Conservation (phyloP, 2,329 filamentous ascomycete species). For the Penicillium sp. region DNA sequence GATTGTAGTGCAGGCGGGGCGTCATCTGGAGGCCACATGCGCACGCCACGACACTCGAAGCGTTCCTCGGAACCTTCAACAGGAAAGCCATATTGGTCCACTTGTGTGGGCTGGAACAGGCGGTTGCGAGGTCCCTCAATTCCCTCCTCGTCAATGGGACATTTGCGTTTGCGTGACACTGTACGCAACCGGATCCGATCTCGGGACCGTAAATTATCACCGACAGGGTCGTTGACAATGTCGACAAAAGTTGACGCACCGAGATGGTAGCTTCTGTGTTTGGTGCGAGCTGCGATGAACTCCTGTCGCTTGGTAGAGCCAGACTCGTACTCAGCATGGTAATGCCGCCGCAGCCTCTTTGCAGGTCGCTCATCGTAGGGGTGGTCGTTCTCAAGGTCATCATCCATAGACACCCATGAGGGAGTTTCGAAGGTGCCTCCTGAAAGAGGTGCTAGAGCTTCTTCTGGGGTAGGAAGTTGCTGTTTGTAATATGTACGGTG, state of each 20-base stretch:
- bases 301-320: slow-evolving; percentile 31
- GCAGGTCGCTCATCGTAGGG: slow-evolving; percentile 38
- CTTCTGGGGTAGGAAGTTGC: slow-evolving; percentile 34
- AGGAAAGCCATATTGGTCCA: slow-evolving; percentile 25
- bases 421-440: background rate
- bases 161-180: slow-evolving; percentile 45
- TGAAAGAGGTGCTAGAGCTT: slow-evolving; percentile 16
- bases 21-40: slow-evolving; percentile 45
- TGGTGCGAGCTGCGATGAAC: slow-evolving; percentile 47
- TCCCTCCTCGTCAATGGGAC: slow-evolving; percentile 37
- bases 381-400: slow-evolving; percentile 18
- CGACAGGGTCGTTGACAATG: slow-evolving; percentile 43
- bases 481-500: slow-evolving; percentile 65
- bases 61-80: slow-evolving; percentile 41
- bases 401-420: background rate
- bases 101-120: slow-evolving; percentile 33
- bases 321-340: slow-evolving; percentile 42
- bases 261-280: slow-evolving; percentile 45
- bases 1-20: slow-evolving; percentile 39
- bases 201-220: slow-evolving; percentile 29
- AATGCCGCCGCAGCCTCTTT: slow-evolving; percentile 40
- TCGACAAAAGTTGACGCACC: slow-evolving; percentile 45
- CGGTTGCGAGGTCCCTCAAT: slow-evolving; percentile 25
- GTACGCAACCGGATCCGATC: slow-evolving; percentile 46
- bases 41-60: slow-evolving; percentile 40